Percentiles rank a stretch among this genome's conserved stretches.
Conservation (phyloP, 2,329 filamentous ascomycete species). For the Fusarium goolgardi region DNA sequence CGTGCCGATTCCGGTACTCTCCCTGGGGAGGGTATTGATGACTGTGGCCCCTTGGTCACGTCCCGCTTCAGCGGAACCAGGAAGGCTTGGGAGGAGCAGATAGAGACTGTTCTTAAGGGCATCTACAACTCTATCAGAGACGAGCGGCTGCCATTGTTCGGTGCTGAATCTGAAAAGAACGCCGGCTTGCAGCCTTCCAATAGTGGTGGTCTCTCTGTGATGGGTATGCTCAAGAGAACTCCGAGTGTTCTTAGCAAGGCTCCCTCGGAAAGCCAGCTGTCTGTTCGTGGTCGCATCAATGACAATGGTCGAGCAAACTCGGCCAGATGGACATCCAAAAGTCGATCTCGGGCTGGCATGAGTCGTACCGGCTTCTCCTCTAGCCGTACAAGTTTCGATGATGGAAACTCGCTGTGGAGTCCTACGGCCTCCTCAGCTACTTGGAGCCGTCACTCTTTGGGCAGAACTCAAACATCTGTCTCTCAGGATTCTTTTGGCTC, state of each 20-base stretch:
- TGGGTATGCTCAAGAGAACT: conserved; percentile 81
- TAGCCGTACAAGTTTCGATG: conserved; percentile 93
- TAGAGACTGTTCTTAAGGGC: conserved; percentile 90
- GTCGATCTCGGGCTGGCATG: conserved; percentile 79
- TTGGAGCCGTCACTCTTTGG: conserved; percentile 93
- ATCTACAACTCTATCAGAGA: conserved; percentile 92
- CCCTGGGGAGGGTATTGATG: conserved; percentile 53
- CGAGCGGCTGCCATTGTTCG: conserved; percentile 86
- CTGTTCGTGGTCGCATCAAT: conserved; percentile 75
- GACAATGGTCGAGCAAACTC: conserved; percentile 66
- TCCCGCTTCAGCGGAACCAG: conserved; percentile 78
- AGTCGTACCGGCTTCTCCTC: conserved; percentile 85
- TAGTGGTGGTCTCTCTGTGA: conserved; percentile 77
- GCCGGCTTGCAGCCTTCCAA: conserved; percentile 57
- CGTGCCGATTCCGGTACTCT: conserved; percentile 57
- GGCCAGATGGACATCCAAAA: conserved; percentile 85
- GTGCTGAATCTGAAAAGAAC: conserved; percentile 66
- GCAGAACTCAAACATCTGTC: conserved; percentile 89
- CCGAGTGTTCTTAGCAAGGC: conserved; percentile 94
- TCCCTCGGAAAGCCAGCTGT: conserved; percentile 82
- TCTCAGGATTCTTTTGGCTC: conserved; percentile 92
- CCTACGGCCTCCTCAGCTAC: conserved; percentile 87
- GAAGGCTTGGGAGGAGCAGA: conserved; percentile 86
- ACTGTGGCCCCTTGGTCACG: conserved; percentile 82
- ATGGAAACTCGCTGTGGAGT: conserved; percentile 90